Conservation (phyloP, 176 grass and related monocot genomes). For the Oryza longistaminata region DNA sequence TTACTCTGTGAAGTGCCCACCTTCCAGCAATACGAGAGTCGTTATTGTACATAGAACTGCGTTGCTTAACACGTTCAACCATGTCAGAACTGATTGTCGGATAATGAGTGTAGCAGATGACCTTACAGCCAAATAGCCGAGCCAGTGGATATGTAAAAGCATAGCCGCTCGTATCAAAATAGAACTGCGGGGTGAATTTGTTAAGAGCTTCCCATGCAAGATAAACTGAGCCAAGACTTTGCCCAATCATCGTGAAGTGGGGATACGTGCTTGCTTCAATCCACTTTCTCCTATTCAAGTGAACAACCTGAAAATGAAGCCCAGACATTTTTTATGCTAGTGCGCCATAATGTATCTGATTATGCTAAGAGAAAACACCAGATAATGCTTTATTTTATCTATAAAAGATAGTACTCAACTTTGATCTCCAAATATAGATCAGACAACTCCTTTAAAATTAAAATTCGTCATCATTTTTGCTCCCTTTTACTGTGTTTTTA, state of each 20-base stretch:
- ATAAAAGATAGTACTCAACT: background rate
- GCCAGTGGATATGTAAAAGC: slow-evolving; percentile 96
- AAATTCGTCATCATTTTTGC: background rate
- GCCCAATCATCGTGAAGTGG: slow-evolving; percentile 93
- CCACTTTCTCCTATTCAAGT: slow-evolving; percentile 89
- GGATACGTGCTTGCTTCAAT: slow-evolving; percentile 81
- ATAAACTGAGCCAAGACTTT: slow-evolving; percentile 89
- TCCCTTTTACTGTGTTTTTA: background rate
- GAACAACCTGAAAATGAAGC: slow-evolving; percentile 69
- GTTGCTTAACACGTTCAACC: slow-evolving; percentile 74
- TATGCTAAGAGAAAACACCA: no score
- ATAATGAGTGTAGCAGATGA: slow-evolving; percentile 92
- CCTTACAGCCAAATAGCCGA: slow-evolving; percentile 80
- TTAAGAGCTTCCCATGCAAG: slow-evolving; percentile 88
- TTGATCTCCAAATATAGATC: background rate
- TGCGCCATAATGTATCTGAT: no score
- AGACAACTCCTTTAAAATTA: background rate
- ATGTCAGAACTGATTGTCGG: slow-evolving; percentile 98
- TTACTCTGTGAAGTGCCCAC: slow-evolving; percentile 33
- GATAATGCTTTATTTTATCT: background rate
- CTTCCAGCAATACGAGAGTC: slow-evolving; percentile 71
- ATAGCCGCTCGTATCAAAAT: slow-evolving; percentile 94
- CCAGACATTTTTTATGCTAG: no score
- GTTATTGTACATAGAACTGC: slow-evolving; percentile 89
- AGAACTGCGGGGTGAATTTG: slow-evolving; percentile 72